Percentiles rank a stretch among this genome's conserved stretches.
Evolutionary conservation across 208 protist genomes (phyloP).

Genomic region (Trypanosoma rangeli): DNA sequence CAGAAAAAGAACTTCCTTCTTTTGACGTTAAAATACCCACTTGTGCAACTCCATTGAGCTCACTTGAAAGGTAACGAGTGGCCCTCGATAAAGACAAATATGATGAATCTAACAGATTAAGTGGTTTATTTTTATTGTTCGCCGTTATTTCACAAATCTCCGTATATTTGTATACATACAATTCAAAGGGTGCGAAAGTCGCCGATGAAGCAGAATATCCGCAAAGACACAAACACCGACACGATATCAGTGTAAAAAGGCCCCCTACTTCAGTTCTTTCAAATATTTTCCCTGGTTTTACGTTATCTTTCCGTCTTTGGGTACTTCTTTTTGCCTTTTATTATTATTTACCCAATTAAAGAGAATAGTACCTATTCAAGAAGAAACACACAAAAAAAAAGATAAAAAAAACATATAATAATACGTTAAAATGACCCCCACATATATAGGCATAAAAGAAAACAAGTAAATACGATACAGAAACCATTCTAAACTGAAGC

Average conservation of each 20-base stretch:
- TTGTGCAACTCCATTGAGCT: constrained; percentile 48
- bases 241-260: constrained; percentile 18
- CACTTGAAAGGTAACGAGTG: constrained; percentile 38
- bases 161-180: constrained; percentile 32
- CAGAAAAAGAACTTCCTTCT: constrained; percentile 60
- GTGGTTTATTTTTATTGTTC: constrained; percentile 32
- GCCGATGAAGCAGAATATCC: background rate
- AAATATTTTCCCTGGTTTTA: background rate
- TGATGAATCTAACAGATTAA: constrained; percentile 56
- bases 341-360: background rate
- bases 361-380: background rate
- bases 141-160: constrained; percentile 52
- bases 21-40: constrained; percentile 52
- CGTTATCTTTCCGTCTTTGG: background rate
- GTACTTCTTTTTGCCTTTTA: background rate
- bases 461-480: background rate
- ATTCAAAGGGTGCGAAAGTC: constrained; percentile 40
- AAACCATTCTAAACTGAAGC: no score
- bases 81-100: constrained; percentile 47
- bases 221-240: constrained; percentile 2
- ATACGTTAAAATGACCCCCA: background rate
- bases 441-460: background rate
- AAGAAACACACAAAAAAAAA: constrained; percentile 6
- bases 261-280: background rate
- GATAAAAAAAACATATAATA: background rate